phyloP scores from a whole-genome alignment of 805 yeast species.

The Saturnispora quitensis region DNA sequence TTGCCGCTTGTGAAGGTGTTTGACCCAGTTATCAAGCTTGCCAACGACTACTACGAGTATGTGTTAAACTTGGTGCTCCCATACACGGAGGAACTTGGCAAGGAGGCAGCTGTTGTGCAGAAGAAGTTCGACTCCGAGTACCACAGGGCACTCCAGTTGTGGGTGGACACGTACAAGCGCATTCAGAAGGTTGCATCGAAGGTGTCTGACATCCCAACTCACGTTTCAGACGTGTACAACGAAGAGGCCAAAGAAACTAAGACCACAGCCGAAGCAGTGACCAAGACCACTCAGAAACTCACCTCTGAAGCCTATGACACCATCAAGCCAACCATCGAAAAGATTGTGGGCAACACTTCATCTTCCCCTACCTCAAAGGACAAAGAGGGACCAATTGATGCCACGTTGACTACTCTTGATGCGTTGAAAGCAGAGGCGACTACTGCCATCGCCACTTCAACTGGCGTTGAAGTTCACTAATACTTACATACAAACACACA shows the following conservation, averaged over 20 bases:
- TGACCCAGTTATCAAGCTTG: constrained; percentile 22
- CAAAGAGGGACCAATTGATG: background rate
- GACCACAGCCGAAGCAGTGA: constrained; percentile 27
- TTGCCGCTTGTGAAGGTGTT: constrained; percentile 6
- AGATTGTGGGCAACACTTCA: constrained; percentile 15
- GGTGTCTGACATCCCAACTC: constrained; percentile 23
- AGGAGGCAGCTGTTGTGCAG: constrained; percentile 1
- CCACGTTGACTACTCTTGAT: background rate
- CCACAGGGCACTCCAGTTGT: constrained; percentile 19
- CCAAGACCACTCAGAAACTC: constrained; percentile 29
- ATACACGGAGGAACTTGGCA: constrained; percentile 7
- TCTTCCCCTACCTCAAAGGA: background rate
- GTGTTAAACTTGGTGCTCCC: constrained; percentile 18
- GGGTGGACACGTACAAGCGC: constrained; percentile 22
- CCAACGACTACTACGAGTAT: constrained; percentile 25
- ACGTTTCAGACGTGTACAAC: constrained; percentile 25
- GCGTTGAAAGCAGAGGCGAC: background rate
- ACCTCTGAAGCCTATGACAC: constrained; percentile 28
- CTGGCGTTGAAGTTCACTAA: constrained; percentile 26
- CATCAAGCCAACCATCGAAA: constrained; percentile 27
- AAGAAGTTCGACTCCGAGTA: constrained; percentile 17
- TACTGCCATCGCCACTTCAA: constrained; percentile 8
- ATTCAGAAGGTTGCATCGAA: constrained; percentile 22
- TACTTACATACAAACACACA: background rate
- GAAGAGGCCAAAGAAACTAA: constrained; percentile 23